A percentile compares a stretch with the other conserved stretches of the same genome.
Evolutionary conservation across 2,329 filamentous ascomycete species (phyloP).

Genomic region (Ophioceras dolichostomum): DNA sequence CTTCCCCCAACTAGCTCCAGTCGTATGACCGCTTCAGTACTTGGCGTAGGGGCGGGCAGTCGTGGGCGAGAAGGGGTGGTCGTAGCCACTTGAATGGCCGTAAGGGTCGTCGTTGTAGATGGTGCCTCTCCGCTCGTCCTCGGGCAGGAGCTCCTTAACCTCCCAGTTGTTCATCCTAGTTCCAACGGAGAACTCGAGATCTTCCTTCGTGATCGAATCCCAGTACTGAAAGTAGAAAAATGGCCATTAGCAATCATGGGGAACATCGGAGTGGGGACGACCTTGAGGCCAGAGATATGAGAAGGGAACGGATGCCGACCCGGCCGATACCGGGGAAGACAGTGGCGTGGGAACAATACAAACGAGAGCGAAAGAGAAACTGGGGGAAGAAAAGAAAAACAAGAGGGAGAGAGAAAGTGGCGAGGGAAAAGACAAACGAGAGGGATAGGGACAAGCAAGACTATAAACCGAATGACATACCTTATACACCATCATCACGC

Average conservation of each 20-base stretch:
- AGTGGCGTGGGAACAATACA: no score
- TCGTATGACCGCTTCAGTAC: no score
- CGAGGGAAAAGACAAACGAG: not conserved
- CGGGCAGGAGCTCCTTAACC: constrained; percentile 78
- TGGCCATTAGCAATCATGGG: no score
- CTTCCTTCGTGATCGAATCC: constrained; percentile 97
- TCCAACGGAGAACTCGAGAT: constrained; percentile 95
- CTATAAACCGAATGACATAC: constrained; percentile 24
- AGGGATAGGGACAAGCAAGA: not conserved
- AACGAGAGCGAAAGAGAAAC: constrained; percentile 14
- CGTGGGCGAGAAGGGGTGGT: constrained; percentile 35
- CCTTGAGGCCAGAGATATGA: not conserved
- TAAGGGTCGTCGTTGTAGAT: constrained; percentile 60
- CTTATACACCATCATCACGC: constrained; percentile 99
- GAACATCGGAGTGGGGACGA: not conserved
- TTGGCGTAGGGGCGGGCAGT: constrained; percentile 30
- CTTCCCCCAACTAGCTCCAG: no score
- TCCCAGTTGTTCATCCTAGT: constrained; percentile 97
- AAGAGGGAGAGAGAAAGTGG: not conserved
- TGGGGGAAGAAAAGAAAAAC: not conserved
- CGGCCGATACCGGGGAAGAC: no score
- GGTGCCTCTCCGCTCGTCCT: constrained; percentile 66
- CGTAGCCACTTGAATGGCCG: constrained; percentile 41
- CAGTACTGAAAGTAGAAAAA: constrained; percentile 57
- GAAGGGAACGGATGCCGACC: no score